A percentile compares a stretch with the other conserved stretches of the same genome.
Conservation (phyloP, 345 rosid species). For the Eucalyptus sp. region DNA sequence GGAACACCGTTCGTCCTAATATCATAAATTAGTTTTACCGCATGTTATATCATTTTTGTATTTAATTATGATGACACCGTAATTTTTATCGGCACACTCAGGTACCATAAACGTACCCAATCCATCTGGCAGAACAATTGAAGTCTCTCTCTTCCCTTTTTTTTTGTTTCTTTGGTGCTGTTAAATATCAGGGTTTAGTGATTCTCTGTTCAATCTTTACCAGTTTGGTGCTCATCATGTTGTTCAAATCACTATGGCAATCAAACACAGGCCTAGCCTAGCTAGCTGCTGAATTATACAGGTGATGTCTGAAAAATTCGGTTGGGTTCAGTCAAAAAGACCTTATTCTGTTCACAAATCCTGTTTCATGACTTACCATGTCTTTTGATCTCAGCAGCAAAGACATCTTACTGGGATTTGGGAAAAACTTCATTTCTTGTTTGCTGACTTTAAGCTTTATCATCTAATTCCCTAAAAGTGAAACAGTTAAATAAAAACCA, state of each 20-base stretch:
- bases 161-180: background rate
- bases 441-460: background rate
- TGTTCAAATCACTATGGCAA: background rate
- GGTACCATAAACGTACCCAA: too few relatives aligned
- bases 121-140: too few relatives aligned
- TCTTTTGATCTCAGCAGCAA: background rate
- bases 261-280: background rate
- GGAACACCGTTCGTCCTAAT: too few relatives aligned
- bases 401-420: background rate
- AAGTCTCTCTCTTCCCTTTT: background rate
- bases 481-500: background rate
- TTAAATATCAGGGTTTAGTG: background rate
- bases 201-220: background rate
- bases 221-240: background rate
- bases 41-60: too few relatives aligned
- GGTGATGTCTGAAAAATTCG: background rate
- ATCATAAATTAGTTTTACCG: too few relatives aligned
- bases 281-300: background rate
- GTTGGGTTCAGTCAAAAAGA: background rate
- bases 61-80: too few relatives aligned
- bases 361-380: background rate
- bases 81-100: too few relatives aligned
- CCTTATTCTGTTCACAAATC: background rate
- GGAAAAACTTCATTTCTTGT: background rate
- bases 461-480: background rate